Evolutionary conservation across 1,284 basidiomycete species (phyloP).

Genomic region (Trichosporon asahii): DNA sequence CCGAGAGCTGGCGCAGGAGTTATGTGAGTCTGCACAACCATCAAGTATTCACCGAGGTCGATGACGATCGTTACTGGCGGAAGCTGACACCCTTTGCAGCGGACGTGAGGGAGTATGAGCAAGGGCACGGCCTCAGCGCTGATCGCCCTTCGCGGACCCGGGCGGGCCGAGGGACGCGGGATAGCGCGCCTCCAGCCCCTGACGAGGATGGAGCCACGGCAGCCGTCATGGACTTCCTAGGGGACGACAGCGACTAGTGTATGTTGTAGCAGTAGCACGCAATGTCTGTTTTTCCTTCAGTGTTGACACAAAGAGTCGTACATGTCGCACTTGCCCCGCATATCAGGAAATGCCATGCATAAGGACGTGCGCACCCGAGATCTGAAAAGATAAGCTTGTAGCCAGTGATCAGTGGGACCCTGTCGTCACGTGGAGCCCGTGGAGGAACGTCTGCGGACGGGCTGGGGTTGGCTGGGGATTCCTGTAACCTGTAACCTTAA

Average conservation of each 20-base stretch:
- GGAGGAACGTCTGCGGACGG: neutral
- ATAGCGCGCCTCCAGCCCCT: neutral
- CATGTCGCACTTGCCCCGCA: neutral
- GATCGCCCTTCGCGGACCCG: constrained; percentile 15
- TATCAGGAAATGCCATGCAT: neutral
- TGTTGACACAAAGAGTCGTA: neutral
- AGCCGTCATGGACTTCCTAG: constrained; percentile 23
- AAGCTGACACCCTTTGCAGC: constrained; percentile 32
- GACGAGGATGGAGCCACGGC: constrained; percentile 19
- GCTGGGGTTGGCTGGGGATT: neutral
- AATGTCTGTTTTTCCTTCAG: neutral
- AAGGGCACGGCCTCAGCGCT: constrained; percentile 36
- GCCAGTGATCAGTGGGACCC: neutral
- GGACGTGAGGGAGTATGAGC: constrained; percentile 52
- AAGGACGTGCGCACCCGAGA: neutral
- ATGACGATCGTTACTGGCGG: neutral
- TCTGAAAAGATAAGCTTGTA: neutral
- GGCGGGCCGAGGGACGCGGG: neutral
- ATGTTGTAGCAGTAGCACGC: neutral
- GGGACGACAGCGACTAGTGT: constrained; percentile 19
- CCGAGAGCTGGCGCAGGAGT: constrained; percentile 71
- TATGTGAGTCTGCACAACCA: constrained; percentile 57
- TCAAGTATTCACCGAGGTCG: neutral
- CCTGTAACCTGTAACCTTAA: neutral
- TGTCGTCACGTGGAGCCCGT: neutral